Evolutionary conservation across 23 red algal species (phyloP).

Genomic region (Gracilariopsis chorda): DNA sequence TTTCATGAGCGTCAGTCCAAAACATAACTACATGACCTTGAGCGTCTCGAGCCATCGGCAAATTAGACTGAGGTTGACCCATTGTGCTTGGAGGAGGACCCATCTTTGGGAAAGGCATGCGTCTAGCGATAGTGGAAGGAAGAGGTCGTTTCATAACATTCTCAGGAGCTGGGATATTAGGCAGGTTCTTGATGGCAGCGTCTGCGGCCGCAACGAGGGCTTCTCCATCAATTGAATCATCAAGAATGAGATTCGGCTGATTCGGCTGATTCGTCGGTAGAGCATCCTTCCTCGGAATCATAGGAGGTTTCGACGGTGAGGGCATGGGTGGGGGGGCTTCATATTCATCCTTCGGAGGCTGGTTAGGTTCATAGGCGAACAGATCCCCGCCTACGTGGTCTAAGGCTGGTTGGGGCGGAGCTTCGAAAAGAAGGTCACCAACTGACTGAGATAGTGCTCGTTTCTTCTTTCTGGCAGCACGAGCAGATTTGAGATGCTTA

Average conservation of each 20-base stretch:
- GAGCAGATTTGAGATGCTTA: background rate
- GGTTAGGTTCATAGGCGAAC: background rate
- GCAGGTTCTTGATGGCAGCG: slow-evolving; percentile 1
- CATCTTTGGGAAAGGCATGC: background rate
- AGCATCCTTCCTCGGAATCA: background rate
- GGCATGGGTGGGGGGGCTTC: slow-evolving; percentile 36
- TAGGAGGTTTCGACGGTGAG: background rate
- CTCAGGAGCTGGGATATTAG: background rate
- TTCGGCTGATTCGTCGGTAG: background rate
- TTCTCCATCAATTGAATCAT: slow-evolving; percentile 50
- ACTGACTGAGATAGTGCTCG: slow-evolving; percentile 9
- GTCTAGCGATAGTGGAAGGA: background rate
- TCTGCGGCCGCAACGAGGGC: slow-evolving; percentile 36
- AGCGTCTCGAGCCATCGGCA: slow-evolving; percentile 34
- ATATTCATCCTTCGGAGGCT: slow-evolving; percentile 11
- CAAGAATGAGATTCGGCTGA: slow-evolving; percentile 14
- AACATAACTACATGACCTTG: slow-evolving; percentile 79
- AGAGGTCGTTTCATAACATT: background rate
- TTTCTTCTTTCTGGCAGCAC: slow-evolving; percentile 44
- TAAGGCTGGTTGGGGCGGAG: background rate
- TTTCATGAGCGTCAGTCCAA: slow-evolving; percentile 87
- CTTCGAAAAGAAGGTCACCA: slow-evolving; percentile 58
- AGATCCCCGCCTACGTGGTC: background rate
- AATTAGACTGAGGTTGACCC: background rate
- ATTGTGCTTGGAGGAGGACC: background rate